Evolutionary conservation across 73 alveolate species (phyloP).

Genomic region (Paramecium sonneborni): DNA sequence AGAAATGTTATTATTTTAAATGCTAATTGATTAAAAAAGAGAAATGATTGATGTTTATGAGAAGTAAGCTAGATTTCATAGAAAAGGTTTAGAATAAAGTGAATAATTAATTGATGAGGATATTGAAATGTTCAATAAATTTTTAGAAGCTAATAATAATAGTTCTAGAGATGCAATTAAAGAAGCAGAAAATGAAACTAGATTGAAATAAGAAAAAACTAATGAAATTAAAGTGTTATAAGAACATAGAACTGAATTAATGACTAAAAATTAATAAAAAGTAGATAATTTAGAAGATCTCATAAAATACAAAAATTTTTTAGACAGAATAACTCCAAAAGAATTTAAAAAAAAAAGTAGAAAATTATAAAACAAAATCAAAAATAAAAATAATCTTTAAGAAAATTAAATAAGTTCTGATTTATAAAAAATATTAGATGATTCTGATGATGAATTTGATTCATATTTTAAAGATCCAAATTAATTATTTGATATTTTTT

Average conservation of each 20-base stretch:
- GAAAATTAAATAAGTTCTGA: constrained; percentile 30
- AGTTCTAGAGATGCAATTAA: constrained; percentile 62
- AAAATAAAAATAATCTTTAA: neutral
- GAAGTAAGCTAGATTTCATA: constrained; percentile 39
- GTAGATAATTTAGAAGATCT: constrained; percentile 53
- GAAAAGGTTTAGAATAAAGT: constrained; percentile 54
- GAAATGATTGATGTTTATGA: constrained; percentile 56
- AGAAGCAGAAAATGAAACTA: constrained; percentile 63
- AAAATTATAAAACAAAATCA: neutral
- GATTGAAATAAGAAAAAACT: constrained; percentile 19
- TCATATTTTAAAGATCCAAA: constrained; percentile 60
- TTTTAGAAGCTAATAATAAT: constrained; percentile 50
- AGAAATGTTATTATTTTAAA: constrained; percentile 58
- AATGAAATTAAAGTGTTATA: constrained; percentile 44
- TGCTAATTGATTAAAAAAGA: constrained; percentile 59
- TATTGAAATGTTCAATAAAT: constrained; percentile 52
- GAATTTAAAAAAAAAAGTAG: constrained; percentile 18
- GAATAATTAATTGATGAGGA: constrained; percentile 61
- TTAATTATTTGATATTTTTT: constrained; percentile 32
- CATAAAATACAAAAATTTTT: constrained; percentile 44
- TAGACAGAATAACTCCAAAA: constrained; percentile 61
- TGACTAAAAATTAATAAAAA: constrained; percentile 45
- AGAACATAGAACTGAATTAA: constrained; percentile 42
- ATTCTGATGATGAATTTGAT: constrained; percentile 63
- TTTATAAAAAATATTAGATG: constrained; percentile 40